Conservation (phyloP, 768 basidiomycete genomes). For the Crassisporium funariophilum region DNA sequence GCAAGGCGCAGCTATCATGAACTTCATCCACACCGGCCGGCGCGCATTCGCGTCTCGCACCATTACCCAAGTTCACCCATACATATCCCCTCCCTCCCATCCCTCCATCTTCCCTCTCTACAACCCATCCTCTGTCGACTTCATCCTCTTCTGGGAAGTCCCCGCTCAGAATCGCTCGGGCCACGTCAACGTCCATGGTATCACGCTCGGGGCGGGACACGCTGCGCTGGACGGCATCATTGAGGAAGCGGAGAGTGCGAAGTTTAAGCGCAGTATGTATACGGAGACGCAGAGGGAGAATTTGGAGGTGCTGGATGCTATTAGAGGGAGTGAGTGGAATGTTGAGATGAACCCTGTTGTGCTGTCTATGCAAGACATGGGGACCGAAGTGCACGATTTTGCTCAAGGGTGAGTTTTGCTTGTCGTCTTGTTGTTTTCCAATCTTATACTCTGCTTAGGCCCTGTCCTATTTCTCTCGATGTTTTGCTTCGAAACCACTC, state of each 20-base stretch:
- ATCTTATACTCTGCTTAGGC: constrained; percentile 37
- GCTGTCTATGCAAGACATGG: constrained; percentile 48
- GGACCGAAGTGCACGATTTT: constrained; percentile 63
- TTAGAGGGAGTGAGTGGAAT: constrained; percentile 77
- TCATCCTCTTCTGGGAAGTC: constrained; percentile 78
- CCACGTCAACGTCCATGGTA: constrained; percentile 55
- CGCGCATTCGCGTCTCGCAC: constrained; percentile 40
- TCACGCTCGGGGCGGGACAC: constrained; percentile 69
- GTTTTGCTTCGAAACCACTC: constrained; percentile 77
- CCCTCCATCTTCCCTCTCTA: constrained; percentile 78
- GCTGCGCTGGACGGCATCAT: constrained; percentile 65
- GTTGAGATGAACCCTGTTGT: constrained; percentile 74
- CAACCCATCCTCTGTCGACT: constrained; percentile 70
- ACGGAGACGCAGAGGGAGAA: constrained; percentile 85
- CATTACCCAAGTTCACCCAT: constrained; percentile 45
- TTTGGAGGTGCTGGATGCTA: constrained; percentile 62
- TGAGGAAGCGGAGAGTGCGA: constrained; percentile 57
- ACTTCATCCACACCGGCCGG: constrained; percentile 55
- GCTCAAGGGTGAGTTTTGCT: constrained; percentile 56
- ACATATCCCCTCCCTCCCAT: constrained; percentile 56
- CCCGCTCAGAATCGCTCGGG: constrained; percentile 62
- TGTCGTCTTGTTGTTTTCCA: background rate
- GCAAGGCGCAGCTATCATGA: constrained; percentile 31
- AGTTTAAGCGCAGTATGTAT: constrained; percentile 83
- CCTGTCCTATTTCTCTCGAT: constrained; percentile 52